Conservation (phyloP, 1,284 basidiomycete species). For the Tremellales sp. region DNA sequence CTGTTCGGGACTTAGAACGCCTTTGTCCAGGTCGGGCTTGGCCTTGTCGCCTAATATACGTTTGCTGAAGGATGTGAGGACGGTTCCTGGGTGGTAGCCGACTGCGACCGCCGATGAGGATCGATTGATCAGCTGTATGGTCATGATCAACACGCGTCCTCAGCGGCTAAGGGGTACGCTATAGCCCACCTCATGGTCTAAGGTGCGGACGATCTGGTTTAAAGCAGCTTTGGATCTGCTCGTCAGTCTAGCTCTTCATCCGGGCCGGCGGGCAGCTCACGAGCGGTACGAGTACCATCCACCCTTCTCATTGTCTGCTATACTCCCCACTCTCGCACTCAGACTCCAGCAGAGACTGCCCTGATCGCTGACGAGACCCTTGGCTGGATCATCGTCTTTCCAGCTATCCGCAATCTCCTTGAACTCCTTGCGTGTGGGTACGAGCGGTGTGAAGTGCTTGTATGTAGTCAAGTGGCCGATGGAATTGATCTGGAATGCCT, state of each 20-base stretch:
- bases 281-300: conserved; percentile 70
- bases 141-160: not conserved
- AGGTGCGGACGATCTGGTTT: conserved; percentile 66
- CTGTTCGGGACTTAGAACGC: conserved; percentile 60
- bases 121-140: conserved; percentile 18
- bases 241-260: not conserved
- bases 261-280: conserved; percentile 11
- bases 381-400: conserved; percentile 37
- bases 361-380: conserved; percentile 39
- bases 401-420: conserved; percentile 16
- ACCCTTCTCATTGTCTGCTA: conserved; percentile 50
- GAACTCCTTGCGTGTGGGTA: conserved; percentile 46
- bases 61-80: conserved; percentile 37
- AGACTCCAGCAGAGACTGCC: conserved; percentile 49
- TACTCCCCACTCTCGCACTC: conserved; percentile 52
- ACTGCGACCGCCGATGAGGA: conserved; percentile 47
- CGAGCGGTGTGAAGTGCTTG: conserved; percentile 53
- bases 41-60: conserved; percentile 39
- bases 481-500: conserved; percentile 50
- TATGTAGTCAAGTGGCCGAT: conserved; percentile 52
- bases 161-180: not conserved
- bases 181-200: conserved; percentile 59
- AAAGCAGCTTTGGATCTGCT: conserved; percentile 65
- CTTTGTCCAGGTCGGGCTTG: conserved; percentile 38
- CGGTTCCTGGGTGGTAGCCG: conserved; percentile 47